Evolutionary conservation across 345 rosid genomes (phyloP).

Genomic region (Pistacia atlantica): DNA sequence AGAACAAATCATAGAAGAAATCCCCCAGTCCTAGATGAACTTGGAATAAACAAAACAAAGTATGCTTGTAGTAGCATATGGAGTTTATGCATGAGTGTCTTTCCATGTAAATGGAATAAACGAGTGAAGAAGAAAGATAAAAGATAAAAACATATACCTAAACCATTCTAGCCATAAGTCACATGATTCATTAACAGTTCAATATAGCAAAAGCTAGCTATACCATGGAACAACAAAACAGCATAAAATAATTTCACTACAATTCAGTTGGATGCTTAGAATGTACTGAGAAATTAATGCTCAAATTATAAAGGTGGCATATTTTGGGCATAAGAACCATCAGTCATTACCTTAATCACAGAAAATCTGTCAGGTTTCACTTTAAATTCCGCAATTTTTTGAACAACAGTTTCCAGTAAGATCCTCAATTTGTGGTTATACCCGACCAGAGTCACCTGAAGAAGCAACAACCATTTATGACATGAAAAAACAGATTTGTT

Average conservation of each 20-base stretch:
- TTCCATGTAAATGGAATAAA: neutral
- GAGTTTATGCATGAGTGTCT: neutral
- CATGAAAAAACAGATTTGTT: conserved; percentile 1
- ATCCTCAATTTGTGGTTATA: conserved; percentile 87
- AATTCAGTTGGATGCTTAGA: neutral
- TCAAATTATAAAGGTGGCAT: neutral
- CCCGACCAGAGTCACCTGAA: conserved; percentile 76
- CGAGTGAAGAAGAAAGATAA: neutral
- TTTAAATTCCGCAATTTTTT: conserved; percentile 71
- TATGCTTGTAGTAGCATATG: neutral
- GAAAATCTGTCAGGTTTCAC: conserved; percentile 80
- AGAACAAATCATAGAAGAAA: neutral
- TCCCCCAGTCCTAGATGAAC: neutral
- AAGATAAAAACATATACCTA: neutral
- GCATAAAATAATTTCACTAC: neutral
- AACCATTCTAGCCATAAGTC: neutral
- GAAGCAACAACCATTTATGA: conserved; percentile 10
- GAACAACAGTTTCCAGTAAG: conserved; percentile 69
- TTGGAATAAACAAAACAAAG: neutral
- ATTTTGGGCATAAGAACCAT: neutral
- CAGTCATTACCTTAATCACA: conserved; percentile 73
- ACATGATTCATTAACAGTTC: neutral
- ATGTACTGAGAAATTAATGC: neutral
- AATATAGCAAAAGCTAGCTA: neutral
- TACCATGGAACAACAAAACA: neutral